phyloP scores from a whole-genome alignment of 2,329 filamentous ascomycete species.

The Neonectria sp. region DNA sequence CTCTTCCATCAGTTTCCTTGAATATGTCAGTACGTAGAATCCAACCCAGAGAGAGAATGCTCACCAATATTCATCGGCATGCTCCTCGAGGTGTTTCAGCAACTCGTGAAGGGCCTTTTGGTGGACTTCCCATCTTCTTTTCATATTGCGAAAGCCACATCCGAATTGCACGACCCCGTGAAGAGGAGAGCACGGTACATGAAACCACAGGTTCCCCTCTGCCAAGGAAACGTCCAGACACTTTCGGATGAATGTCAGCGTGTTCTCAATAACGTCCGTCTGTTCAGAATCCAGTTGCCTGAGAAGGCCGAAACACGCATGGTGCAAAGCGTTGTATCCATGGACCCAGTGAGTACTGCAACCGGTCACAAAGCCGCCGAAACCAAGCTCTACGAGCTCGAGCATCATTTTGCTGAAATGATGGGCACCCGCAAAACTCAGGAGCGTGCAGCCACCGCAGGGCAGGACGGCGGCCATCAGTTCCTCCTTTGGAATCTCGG shows the following conservation, averaged over 20 bases:
- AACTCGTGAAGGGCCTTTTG: constrained; percentile 30
- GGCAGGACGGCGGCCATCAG: constrained; percentile 39
- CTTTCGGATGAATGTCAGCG: constrained; percentile 28
- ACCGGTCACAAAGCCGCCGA: constrained; percentile 37
- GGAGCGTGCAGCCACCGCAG: constrained; percentile 43
- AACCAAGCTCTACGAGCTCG: constrained; percentile 38
- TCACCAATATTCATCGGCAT: constrained; percentile 41
- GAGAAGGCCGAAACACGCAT: constrained; percentile 33
- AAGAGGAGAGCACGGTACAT: constrained; percentile 34
- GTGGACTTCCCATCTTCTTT: constrained; percentile 20
- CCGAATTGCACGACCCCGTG: constrained; percentile 36
- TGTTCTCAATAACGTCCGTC: constrained; percentile 7
- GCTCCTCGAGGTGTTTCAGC: constrained; percentile 33
- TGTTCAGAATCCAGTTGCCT: constrained; percentile 29
- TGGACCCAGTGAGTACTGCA: constrained; percentile 40
- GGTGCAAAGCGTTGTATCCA: constrained; percentile 43
- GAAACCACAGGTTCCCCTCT: constrained; percentile 39
- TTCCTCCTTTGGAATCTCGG: constrained; percentile 33
- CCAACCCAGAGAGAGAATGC: background rate
- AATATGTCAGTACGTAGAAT: constrained; percentile 18
- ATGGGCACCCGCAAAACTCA: constrained; percentile 38
- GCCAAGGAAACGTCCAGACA: constrained; percentile 41
- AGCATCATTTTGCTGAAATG: constrained; percentile 29
- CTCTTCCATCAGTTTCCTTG: constrained; percentile 38
- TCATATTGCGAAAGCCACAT: background rate